Percentiles rank a stretch among this genome's conserved stretches.
Conservation (phyloP, 2,329 filamentous ascomycete species). For the Ophiostoma novo-ulmi region DNA sequence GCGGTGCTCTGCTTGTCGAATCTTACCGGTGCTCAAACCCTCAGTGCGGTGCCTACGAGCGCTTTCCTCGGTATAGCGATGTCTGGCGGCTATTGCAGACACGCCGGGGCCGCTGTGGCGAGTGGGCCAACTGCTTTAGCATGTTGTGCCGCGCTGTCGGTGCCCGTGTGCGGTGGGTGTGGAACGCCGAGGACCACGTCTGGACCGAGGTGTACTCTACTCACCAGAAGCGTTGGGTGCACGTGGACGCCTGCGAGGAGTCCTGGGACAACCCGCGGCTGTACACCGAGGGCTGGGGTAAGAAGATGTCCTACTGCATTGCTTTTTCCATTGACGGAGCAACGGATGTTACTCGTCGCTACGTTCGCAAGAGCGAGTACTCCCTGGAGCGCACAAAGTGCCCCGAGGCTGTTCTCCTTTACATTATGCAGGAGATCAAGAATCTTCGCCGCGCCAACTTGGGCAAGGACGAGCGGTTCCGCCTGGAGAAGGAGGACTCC, state of each 20-base stretch:
- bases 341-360: conserved; percentile 61
- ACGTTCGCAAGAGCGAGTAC: conserved; percentile 66
- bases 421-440: conserved; percentile 89
- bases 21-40: conserved; percentile 78
- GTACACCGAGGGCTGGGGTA: conserved; percentile 91
- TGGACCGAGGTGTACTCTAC: conserved; percentile 98
- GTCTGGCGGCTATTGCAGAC: conserved; percentile 90
- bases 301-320: conserved; percentile 95
- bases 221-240: conserved; percentile 90
- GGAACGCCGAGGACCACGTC: conserved; percentile 95
- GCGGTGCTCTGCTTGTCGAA: conserved; percentile 81
- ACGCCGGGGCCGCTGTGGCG: conserved; percentile 76
- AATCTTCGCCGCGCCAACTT: conserved; percentile 76
- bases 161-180: conserved; percentile 89
- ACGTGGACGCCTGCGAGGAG: conserved; percentile 91
- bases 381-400: conserved; percentile 71
- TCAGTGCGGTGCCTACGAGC: conserved; percentile 71
- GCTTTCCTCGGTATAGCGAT: conserved; percentile 87
- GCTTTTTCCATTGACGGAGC: conserved; percentile 88
- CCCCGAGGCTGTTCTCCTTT: conserved; percentile 83
- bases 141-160: conserved; percentile 95
- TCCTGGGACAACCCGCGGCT: conserved; percentile 90
- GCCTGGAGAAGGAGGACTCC: conserved; percentile 73
- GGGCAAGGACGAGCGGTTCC: conserved; percentile 77
- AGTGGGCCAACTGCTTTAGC: conserved; percentile 98